Percentiles rank a stretch among this genome's conserved stretches.
These are phyloP conservation scores for Apiospora hydei DNA, from an alignment of 2,329 filamentous ascomycete genomes.

Conservation along the genomic window DNA sequence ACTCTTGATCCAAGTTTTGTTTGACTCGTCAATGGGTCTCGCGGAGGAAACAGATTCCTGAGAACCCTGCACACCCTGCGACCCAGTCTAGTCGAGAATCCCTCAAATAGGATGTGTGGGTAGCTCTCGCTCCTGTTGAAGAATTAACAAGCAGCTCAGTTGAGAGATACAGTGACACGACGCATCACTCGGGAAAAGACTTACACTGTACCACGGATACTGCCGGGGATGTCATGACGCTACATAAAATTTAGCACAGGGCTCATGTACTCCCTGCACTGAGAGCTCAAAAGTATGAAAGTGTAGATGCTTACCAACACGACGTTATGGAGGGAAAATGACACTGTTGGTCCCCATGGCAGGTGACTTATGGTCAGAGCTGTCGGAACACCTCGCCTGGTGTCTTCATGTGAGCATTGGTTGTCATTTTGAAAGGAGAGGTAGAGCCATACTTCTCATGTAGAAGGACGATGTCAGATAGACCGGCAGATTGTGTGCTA, in stretches of 20 bases:
- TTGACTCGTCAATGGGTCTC: constrained; percentile 75
- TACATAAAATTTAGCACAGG: not conserved
- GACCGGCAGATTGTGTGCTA: constrained; percentile 79
- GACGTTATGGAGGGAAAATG: constrained; percentile 91
- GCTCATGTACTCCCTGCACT: not conserved
- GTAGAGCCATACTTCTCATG: constrained; percentile 68
- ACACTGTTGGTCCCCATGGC: constrained; percentile 80
- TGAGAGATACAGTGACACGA: not conserved
- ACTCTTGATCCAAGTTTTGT: constrained; percentile 85
- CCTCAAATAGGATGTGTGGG: constrained; percentile 94
- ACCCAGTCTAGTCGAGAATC: constrained; percentile 29
- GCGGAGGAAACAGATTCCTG: constrained; percentile 92
- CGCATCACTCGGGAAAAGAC: not conserved
- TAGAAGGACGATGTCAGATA: constrained; percentile 85
- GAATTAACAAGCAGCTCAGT: not conserved
- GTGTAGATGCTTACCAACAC: constrained; percentile 59
- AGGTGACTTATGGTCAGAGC: constrained; percentile 83
- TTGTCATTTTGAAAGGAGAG: not conserved
- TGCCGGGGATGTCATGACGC: constrained; percentile 90
- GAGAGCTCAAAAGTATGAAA: not conserved
- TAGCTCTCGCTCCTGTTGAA: constrained; percentile 73
- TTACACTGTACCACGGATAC: constrained; percentile 82
- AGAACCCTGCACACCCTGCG: constrained; percentile 85
- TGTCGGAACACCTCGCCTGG: constrained; percentile 83
- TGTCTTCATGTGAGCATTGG: not conserved